Base-by-base conservation (phyloP, 352 stramenopile genomes). In the Phytophthora fragariaefolia region DNA sequence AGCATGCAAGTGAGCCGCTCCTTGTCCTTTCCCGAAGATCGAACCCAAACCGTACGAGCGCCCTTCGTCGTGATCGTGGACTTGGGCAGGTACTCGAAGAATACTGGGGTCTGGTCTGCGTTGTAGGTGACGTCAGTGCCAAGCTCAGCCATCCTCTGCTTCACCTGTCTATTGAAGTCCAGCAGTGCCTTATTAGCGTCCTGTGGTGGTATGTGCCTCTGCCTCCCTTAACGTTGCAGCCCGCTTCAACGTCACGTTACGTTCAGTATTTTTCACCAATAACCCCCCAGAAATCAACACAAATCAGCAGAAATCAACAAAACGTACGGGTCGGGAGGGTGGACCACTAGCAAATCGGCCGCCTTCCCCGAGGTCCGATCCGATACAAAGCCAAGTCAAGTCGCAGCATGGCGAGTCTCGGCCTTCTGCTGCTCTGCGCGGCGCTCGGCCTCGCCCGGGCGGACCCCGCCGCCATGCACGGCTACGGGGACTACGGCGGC, bases 51-150 rank as follows among this genome's bases (percentile, higher is more conserved):
- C 4, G 47, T 59, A 1, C 27, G 24, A 2, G 13, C 23, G 4
- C 17, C 53, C 17, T 69, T 69, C 23, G 9, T 52, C 5, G 40
- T 18, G 20, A 64, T 27, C 2, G 36, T 64, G 7, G 45, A 56
- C 22, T 47, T 55, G 13, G 50, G 52, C 5, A 68, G 10, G 30
- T 59, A 66, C 42, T 71, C 63, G 23, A 62, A 65, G 17, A 71
- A 61, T 3, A 49, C 28, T n/a, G 49, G 48, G 8, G 66, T 69
- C 34, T 74, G 46, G 26, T 76, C 58, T 9, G 47, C 59, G 23
- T 76, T 65, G 23, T 48, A 63, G 17, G 52, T 50, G 6, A 58
- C 47, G 6, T 66, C 48, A 4, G 61, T 26, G 12, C 30, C 18
- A 8, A 43, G 36, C 36, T 43, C 36, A 18, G 15, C 36, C 36